Evolutionary conservation across 805 yeast species (phyloP), one percentile per base, ranked within the genome.

Genomic region (Candida odintsovae): DNA sequence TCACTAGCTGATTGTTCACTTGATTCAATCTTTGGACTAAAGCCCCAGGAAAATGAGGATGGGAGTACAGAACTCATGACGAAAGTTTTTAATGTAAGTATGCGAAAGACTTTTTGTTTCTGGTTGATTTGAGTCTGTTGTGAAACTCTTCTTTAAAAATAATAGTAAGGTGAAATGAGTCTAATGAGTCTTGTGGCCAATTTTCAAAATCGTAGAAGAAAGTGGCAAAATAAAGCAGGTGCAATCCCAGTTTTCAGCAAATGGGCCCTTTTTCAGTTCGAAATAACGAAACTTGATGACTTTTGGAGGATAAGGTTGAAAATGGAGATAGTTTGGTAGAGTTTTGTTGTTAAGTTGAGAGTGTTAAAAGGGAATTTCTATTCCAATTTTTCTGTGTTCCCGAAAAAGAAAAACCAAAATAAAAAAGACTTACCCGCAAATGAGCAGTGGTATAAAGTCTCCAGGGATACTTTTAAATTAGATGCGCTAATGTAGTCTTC

Each of bases 1-100:
- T 45, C 23, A 15, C 13, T 19, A 13, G 31, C 16, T 2, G 42
- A 6, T 11, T 23, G 13, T 10, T 11, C 23, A 15, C 19, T 72
- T 68, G 55, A 69, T 70, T 23, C 50, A 35, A 51, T 50, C 40
- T 52, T 60, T 45, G 55, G 55, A 43, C 44, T 50, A 41, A 53
- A 53, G 2, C 56, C 61, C 61, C 61, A 57, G 11, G 61, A 51
- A 15, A 57, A 55, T n/a, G 57, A 52, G 4, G 57, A 50, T 15
- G 50, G 47, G 12, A 46, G 35, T 15, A 51, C 48, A 2, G 53
- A 49, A 29, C 58, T 54, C 55, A 52, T 53, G 18, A 11, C 13
- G 12, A 25, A 25, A 25, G 36, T 5, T n/a, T n/a, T n/a, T 16
- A 7, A 6, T n/a, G 36, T 33, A 11, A 9, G 20, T 33, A 7